phyloP scores from a whole-genome alignment of 2,329 filamentous ascomycete species.

The Aaosphaeria arxii region DNA sequence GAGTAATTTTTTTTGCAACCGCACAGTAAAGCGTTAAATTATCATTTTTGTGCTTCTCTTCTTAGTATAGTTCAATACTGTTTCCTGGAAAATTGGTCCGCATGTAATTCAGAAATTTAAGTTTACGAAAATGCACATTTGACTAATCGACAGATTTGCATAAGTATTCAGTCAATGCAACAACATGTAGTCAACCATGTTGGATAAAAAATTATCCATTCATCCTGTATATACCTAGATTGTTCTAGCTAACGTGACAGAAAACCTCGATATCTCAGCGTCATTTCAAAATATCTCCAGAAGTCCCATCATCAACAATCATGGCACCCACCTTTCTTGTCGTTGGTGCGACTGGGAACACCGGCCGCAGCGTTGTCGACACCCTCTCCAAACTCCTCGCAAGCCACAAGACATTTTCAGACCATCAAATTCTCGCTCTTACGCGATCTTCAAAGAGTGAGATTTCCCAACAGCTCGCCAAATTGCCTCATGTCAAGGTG shows the following conservation, averaged over 20 bases:
- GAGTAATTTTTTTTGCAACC: too few relatives aligned
- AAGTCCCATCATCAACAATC: neutral
- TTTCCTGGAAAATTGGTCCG: too few relatives aligned
- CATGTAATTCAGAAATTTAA: too few relatives aligned
- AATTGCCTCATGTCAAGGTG: conserved; percentile 10
- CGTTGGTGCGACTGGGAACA: conserved; percentile 16
- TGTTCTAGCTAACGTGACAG: neutral
- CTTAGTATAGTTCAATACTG: too few relatives aligned
- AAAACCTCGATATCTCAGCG: neutral
- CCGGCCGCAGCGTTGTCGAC: conserved; percentile 7
- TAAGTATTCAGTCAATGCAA: neutral
- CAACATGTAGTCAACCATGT: neutral
- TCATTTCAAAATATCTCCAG: neutral
- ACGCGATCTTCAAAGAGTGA: conserved; percentile 9
- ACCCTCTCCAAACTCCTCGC: conserved; percentile 11
- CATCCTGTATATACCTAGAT: neutral
- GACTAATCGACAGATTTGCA: neutral
- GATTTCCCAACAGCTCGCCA: conserved; percentile 8
- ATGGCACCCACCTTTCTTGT: conserved; percentile 10
- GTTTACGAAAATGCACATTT: neutral
- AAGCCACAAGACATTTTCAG: conserved; percentile 2
- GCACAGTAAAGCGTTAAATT: too few relatives aligned
- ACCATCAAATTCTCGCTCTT: conserved; percentile 11
- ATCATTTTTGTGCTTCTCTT: too few relatives aligned
- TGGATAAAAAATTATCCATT: neutral